These are phyloP conservation scores for Aureobasidium sp. DNA, from an alignment of 2,329 filamentous ascomycete species.

Conservation along the genomic window DNA sequence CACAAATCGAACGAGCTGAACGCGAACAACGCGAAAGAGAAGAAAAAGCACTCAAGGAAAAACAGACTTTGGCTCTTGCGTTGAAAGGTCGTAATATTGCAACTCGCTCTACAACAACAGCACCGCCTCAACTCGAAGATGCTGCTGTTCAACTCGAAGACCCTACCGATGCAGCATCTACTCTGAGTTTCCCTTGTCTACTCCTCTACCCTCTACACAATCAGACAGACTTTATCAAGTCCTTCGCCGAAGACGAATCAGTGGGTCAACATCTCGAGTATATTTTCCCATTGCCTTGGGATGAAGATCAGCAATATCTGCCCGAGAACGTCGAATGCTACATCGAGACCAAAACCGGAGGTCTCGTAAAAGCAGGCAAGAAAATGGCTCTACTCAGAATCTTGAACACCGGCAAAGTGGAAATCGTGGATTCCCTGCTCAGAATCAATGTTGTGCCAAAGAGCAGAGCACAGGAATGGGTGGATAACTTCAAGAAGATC, in stretches of 20 bases:
- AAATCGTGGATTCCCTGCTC: slow-evolving; percentile 80
- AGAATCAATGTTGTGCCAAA: slow-evolving; percentile 75
- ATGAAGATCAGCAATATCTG: slow-evolving; percentile 57
- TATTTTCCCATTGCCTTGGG: slow-evolving; percentile 85
- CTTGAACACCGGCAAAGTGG: slow-evolving; percentile 65
- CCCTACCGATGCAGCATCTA: slow-evolving; percentile 61
- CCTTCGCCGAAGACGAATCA: slow-evolving; percentile 67
- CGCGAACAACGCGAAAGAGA: slow-evolving; percentile 48
- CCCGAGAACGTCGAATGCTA: slow-evolving; percentile 68
- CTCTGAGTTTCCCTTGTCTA: slow-evolving; percentile 67
- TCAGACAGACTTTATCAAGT: slow-evolving; percentile 86
- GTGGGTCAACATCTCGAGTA: slow-evolving; percentile 73
- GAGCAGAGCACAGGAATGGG: slow-evolving; percentile 61
- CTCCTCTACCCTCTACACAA: slow-evolving; percentile 76
- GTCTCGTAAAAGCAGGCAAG: slow-evolving; percentile 82
- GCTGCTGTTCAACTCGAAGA: slow-evolving; percentile 63
- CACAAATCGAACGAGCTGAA: slow-evolving; percentile 47
- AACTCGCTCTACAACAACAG: slow-evolving; percentile 50
- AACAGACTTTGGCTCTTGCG: slow-evolving; percentile 40
- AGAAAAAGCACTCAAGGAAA: slow-evolving; percentile 48
- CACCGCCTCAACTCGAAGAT: slow-evolving; percentile 83
- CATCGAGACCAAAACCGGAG: slow-evolving; percentile 72
- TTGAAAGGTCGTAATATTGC: slow-evolving; percentile 64
- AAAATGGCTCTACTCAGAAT: slow-evolving; percentile 70
- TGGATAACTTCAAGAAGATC: slow-evolving; percentile 67